Percentiles rank a stretch among this genome's conserved stretches.
phyloP scores from a whole-genome alignment of 495 filamentous ascomycete genomes.

The Aspergillus hancockii region DNA sequence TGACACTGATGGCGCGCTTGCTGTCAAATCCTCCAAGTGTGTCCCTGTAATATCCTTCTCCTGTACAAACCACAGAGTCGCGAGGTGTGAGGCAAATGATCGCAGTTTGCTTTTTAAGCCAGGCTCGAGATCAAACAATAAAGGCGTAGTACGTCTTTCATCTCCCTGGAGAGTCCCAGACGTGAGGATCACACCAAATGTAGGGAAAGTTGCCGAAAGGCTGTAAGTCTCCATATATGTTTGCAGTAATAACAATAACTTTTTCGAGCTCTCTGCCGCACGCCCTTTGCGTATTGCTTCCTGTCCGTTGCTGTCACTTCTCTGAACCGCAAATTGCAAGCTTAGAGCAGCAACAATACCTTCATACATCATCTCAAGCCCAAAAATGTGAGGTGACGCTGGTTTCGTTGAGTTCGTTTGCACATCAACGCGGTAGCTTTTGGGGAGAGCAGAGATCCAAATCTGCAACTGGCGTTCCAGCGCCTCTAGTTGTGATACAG shows the following conservation, averaged over 20 bases:
- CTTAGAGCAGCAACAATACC: constrained; percentile 32
- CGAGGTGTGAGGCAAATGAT: constrained; percentile 35
- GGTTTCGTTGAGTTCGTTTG: constrained; percentile 27
- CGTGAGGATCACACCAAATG: constrained; percentile 36
- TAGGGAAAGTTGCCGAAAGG: constrained; percentile 37
- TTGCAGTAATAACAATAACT: constrained; percentile 35
- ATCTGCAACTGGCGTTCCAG: constrained; percentile 40
- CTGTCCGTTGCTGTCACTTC: constrained; percentile 25
- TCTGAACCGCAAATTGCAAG: constrained; percentile 31
- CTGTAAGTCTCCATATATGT: constrained; percentile 43
- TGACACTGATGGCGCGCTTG: neutral
- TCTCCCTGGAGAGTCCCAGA: constrained; percentile 21
- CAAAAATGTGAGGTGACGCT: constrained; percentile 42
- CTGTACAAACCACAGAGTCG: constrained; percentile 30
- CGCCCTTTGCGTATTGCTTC: constrained; percentile 27
- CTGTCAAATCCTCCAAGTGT: neutral
- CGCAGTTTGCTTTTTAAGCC: constrained; percentile 33
- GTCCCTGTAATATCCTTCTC: constrained; percentile 4
- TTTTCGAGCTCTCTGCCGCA: constrained; percentile 35
- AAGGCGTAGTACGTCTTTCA: neutral
- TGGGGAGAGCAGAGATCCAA: constrained; percentile 37
- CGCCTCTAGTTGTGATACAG: constrained; percentile 34
- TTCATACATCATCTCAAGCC: constrained; percentile 42
- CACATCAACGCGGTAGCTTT: constrained; percentile 37
- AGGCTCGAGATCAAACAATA: constrained; percentile 29